Base-by-base conservation (phyloP, 2,329 filamentous ascomycete genomes). In the Cladosporium austrohemisphaericum region DNA sequence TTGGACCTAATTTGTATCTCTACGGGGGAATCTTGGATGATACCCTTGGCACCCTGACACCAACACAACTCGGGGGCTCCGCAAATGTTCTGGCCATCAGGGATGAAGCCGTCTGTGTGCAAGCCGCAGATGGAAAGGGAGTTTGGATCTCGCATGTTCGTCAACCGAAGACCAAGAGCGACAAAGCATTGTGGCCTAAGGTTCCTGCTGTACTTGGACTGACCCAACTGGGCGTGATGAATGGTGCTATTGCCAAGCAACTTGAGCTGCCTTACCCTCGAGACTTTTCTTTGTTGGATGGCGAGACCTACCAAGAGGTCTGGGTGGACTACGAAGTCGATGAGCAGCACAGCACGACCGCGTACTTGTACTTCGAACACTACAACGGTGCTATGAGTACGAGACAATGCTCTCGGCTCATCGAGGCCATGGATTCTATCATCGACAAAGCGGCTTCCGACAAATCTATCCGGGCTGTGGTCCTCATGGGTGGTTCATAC, bases 341-440 rank as follows among this genome's bases (percentile, higher is more conserved):
- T 26, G 57, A 58, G 7, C 54, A 59, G 9, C 49, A 55, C 14
- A 60, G 60, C 31, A 61, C 58, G 13, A 57, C 66, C 5, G 70
- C 70, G 0, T 71, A 70, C 46, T 53, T 72, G n/a, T 67, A 69
- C 55, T 72, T 70, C 48, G 62, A 71, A 45, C 70, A 71, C 45
- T 73, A 72, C 60, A 73, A 73, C 47, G 70, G 70, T 23, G 70
- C 70, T 43, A 72, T 72, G 69, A 65, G 68, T 18, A 71, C 69
- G 0, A 52, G 50, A 5, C 67, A 72, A 49, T 73, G 70, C 54
- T 61, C 60, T 10, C 61, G 62, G 7, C 57, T 72, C 19, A 62
- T 67, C 41, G 58, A 63, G 6, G 68, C 68, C 10, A 62, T 73
- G 43, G 63, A 66, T 13, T 63, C 63, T 45, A 61, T 72, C 25